Evolutionary conservation across 208 protist species (phyloP).

Genomic region (Kentomonas sorsogonicus): DNA sequence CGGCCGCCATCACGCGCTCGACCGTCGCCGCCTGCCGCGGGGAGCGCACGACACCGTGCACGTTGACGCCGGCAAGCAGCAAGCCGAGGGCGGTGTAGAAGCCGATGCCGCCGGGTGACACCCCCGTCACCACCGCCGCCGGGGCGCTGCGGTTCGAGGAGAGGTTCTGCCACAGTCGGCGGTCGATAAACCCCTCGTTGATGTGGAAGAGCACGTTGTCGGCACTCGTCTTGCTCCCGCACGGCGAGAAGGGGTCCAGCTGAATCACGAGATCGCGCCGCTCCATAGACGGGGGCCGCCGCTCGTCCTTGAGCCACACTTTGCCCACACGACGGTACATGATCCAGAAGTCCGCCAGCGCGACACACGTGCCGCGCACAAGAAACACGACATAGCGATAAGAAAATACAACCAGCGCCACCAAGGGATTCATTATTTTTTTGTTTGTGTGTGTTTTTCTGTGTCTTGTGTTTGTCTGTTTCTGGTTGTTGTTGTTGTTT

Average conservation of each 20-base stretch:
- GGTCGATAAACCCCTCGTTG: constrained; percentile 53
- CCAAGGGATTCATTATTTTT: constrained; percentile 2
- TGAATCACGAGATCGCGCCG: constrained; percentile 61
- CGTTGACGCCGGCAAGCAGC: constrained; percentile 62
- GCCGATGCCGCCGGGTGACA: constrained; percentile 60
- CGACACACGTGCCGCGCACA: constrained; percentile 39
- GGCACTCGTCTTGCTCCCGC: constrained; percentile 27
- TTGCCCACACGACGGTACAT: constrained; percentile 44
- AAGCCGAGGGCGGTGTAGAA: constrained; percentile 68
- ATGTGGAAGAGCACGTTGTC: constrained; percentile 42
- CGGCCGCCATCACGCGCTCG: constrained; percentile 29
- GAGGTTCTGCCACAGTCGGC: constrained; percentile 49
- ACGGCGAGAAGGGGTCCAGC: constrained; percentile 42
- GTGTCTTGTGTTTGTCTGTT: background rate
- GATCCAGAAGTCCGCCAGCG: constrained; percentile 50
- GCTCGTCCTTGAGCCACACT: constrained; percentile 34
- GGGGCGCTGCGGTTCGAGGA: constrained; percentile 22
- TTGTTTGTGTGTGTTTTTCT: background rate
- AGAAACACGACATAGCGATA: constrained; percentile 40
- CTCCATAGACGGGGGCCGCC: constrained; percentile 36
- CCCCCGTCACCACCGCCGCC: constrained; percentile 52
- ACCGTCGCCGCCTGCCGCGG: constrained; percentile 20
- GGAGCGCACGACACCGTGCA: constrained; percentile 48
- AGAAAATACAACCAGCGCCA: constrained; percentile 13
- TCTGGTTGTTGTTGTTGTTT: constrained; percentile 5